phyloP scores from a whole-genome alignment of 1,284 basidiomycete species.

The Cryptococcus hybrid region DNA sequence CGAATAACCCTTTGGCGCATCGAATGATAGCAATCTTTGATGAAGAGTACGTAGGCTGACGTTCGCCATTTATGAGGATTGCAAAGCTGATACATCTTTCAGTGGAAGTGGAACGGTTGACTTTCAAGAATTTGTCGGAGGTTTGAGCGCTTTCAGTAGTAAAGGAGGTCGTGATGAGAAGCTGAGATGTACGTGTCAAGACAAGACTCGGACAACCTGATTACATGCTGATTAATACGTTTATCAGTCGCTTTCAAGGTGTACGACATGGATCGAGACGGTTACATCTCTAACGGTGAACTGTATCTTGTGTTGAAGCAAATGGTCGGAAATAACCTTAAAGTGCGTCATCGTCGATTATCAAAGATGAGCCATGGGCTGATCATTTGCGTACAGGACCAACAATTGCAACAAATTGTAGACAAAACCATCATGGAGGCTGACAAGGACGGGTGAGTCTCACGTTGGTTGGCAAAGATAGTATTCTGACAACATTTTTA shows the following conservation, averaged over 20 bases:
- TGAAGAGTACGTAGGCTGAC: constrained; percentile 72
- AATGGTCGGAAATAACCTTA: constrained; percentile 99
- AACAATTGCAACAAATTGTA: constrained; percentile 98
- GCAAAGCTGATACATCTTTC: not conserved
- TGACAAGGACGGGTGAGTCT: constrained; percentile 76
- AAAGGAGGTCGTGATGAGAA: constrained; percentile 97
- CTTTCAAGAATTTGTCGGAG: constrained; percentile 98
- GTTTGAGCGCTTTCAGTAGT: constrained; percentile 94
- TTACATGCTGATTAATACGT: not conserved
- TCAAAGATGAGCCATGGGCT: too few relatives aligned
- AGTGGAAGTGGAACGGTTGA: constrained; percentile 98
- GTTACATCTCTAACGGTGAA: constrained; percentile 98
- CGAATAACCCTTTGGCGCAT: constrained; percentile 93
- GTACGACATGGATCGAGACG: constrained; percentile 97
- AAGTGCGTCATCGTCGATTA: constrained; percentile 56
- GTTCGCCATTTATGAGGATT: not conserved
- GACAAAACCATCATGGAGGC: constrained; percentile 99
- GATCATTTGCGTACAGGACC: constrained; percentile 61
- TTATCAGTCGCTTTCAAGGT: constrained; percentile 90
- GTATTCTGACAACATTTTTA: not conserved
- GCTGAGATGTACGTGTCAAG: constrained; percentile 81
- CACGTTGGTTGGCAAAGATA: constrained; percentile 1
- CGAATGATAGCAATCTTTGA: constrained; percentile 99
- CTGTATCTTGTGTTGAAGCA: constrained; percentile 98
- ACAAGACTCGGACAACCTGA: constrained; percentile 57